Conservation (phyloP, 1,284 basidiomycete species). For the Laetiporus sulphureus region DNA sequence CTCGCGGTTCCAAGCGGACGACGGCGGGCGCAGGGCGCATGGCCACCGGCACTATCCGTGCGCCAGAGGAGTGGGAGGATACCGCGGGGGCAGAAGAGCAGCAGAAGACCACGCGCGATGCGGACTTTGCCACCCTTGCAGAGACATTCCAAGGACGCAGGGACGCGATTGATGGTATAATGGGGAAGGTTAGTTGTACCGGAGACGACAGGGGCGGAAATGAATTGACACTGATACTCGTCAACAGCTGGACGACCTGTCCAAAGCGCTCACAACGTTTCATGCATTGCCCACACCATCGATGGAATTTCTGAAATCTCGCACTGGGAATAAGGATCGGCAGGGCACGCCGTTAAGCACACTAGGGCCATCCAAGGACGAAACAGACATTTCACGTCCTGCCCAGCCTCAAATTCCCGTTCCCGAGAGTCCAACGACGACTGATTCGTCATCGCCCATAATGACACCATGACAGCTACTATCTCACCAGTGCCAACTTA, state of each 20-base stretch:
- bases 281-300: slow-evolving; percentile 49
- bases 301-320: slow-evolving; percentile 35
- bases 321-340: no score
- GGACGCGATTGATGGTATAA: slow-evolving; percentile 59
- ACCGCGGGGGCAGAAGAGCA: slow-evolving; percentile 30
- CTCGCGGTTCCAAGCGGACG: slow-evolving; percentile 16
- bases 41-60: slow-evolving; percentile 21
- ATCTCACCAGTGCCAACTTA: no score
- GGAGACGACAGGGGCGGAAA: slow-evolving; percentile 1
- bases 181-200: slow-evolving; percentile 49
- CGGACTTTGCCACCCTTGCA: slow-evolving; percentile 58
- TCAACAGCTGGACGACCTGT: slow-evolving; percentile 49
- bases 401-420: no score
- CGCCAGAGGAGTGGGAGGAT: slow-evolving; percentile 26
- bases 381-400: no score
- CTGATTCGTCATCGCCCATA: no score
- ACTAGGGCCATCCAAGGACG: no score
- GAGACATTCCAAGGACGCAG: slow-evolving; percentile 62
- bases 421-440: no score
- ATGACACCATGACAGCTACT: no score
- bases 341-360: no score
- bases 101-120: slow-evolving; percentile 37
- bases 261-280: slow-evolving; percentile 50
- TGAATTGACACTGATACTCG: not conserved
- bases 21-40: slow-evolving; percentile 19